These are phyloP conservation scores for Amphibolis antarctica DNA, from an alignment of 106 monocot species.

Conservation along the genomic window DNA sequence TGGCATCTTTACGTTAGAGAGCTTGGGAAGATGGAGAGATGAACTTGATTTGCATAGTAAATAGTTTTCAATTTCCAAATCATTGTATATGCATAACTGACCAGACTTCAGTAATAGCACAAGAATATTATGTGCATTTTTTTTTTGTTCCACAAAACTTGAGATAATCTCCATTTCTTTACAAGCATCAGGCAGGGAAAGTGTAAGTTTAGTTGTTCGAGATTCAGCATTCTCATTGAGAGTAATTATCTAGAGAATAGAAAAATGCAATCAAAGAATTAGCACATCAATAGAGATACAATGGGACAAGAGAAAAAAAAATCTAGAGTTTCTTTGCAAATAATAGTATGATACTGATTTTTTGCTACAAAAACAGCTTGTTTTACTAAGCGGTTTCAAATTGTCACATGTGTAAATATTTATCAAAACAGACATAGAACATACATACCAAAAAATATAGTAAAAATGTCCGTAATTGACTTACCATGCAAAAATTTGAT, in stretches of 20 bases:
- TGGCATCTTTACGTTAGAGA: slow-evolving; percentile 35
- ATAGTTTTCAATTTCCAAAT: slow-evolving; percentile 65
- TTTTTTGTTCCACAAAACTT: slow-evolving; percentile 30
- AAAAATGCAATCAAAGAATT: neutral
- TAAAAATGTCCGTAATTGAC: too few species aligned
- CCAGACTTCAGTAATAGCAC: slow-evolving; percentile 67
- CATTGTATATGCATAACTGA: slow-evolving; percentile 43
- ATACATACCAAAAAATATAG: too few species aligned
- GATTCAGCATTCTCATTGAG: slow-evolving; percentile 66
- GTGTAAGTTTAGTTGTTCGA: slow-evolving; percentile 52
- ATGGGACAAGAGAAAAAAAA: too few species aligned
- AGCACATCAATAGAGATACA: too few species aligned
- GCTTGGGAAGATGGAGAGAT: slow-evolving; percentile 38
- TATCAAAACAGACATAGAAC: too few species aligned
- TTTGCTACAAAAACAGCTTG: too few species aligned
- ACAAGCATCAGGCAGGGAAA: slow-evolving; percentile 79
- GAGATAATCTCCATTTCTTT: slow-evolving; percentile 50
- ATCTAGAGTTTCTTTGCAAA: too few species aligned
- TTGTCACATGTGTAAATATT: too few species aligned
- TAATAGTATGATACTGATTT: too few species aligned
- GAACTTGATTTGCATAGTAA: slow-evolving; percentile 47
- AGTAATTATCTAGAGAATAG: slow-evolving; percentile 51
- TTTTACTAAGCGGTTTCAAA: too few species aligned
- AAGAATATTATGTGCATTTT: slow-evolving; percentile 46
- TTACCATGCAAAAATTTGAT: too few species aligned